Base-by-base conservation (phyloP, 495 filamentous ascomycete species). In the Lindgomyces ingoldianus region DNA sequence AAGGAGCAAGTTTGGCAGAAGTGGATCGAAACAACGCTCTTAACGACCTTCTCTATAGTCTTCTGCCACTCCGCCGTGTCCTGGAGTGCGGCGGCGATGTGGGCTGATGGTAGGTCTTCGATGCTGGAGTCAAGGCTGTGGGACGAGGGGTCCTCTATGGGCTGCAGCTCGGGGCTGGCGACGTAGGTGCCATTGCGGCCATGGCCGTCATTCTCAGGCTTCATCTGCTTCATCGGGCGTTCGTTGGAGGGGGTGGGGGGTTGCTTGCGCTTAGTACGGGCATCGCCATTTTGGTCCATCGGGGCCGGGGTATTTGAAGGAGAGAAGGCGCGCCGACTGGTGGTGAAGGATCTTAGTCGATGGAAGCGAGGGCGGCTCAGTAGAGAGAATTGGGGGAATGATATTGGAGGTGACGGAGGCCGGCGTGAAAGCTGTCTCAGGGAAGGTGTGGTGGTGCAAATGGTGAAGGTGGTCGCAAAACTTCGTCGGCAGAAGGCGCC, bases 1-100 rank as follows among this genome's bases (percentile, higher is more conserved):
- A 99, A 99, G 3, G 94, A 91, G 76, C 91, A 96, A 0, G 95
- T 98, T 79, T 97, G 93, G 74, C 93, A 98, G 80, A 99, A 99
- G 64, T 96, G 90, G 74, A 99, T 98, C 12, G 91, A 96, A 29
- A 99, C 95, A 1, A 97, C 94, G 55, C 89, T 95, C 65, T 85
- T 83, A 22, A 99, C 93, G 1, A 97, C 95, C 44, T 83, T 85
- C 79, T 98, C 91, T 65, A 99, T 96, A 2, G 93, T 96, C 12
- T 85, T 88, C 74, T 98, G 95, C 94, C 94, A 99, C 76, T 98
- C 95, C 26, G 89, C 91, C 9, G 91, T 93, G 69, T 98, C 93
- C 41, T 90, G 84, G 30, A 85, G 80, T 1, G 84, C 81, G 45
- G 78, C 63, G 0, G 57, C 59, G 44, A 71, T 46, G 30, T 45